Evolutionary conservation across 345 rosid genomes (phyloP).

Genomic region (Rhodamnia rubescens): DNA sequence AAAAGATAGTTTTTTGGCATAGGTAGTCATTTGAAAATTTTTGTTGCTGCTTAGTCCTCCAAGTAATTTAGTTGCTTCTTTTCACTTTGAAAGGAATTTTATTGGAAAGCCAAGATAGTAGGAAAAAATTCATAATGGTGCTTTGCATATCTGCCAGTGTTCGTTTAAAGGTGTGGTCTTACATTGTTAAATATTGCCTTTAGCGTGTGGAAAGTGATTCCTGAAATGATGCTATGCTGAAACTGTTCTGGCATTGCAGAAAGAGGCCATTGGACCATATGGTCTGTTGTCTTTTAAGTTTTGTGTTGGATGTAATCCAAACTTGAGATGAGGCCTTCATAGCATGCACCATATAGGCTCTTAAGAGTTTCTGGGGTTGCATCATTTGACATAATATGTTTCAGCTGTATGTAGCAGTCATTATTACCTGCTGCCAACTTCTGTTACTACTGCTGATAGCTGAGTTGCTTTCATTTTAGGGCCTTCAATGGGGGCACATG

Average conservation of each 20-base stretch:
- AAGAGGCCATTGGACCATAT: background rate
- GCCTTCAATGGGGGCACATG: constrained; percentile 13
- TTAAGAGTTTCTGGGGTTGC: background rate
- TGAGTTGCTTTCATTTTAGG: constrained; percentile 19
- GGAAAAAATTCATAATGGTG: background rate
- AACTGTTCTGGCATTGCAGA: background rate
- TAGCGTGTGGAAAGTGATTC: background rate
- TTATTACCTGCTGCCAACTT: background rate
- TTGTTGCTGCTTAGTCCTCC: background rate
- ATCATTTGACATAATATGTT: background rate
- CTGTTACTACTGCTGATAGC: background rate
- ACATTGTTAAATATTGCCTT: background rate
- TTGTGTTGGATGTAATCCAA: background rate
- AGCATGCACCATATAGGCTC: background rate
- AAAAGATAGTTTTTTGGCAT: background rate
- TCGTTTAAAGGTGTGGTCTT: background rate
- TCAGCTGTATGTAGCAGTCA: background rate
- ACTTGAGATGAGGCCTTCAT: background rate
- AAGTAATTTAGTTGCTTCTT: background rate
- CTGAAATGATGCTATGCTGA: background rate
- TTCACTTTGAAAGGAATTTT: background rate
- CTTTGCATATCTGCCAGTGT: background rate
- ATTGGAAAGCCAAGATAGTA: background rate
- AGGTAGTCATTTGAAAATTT: background rate
- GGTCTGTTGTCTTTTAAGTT: background rate